These are phyloP conservation scores for Pyricularia grisea DNA, from an alignment of 2,329 filamentous ascomycete species.

Conservation along the genomic window DNA sequence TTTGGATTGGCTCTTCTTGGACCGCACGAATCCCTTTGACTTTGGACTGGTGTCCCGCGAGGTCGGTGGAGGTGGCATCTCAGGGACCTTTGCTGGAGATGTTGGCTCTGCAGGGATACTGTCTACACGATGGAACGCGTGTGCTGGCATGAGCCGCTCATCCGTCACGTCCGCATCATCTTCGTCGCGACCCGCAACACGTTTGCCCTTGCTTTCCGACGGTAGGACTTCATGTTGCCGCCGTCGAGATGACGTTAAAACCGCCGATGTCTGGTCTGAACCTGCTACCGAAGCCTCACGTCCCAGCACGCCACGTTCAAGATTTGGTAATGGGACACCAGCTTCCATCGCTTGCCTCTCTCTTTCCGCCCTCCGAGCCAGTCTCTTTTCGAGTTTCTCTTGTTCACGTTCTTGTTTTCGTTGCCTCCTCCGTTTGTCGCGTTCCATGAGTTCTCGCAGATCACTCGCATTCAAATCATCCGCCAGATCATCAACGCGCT, in stretches of 20 bases:
- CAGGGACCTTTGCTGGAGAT: constrained; percentile 8
- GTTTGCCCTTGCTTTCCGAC: constrained; percentile 20
- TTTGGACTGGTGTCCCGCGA: constrained; percentile 19
- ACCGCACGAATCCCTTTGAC: constrained; percentile 29
- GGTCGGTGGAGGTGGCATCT: constrained; percentile 12
- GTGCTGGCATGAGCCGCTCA: constrained; percentile 11
- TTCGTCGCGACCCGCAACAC: constrained; percentile 5
- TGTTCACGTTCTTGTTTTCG: constrained; percentile 61
- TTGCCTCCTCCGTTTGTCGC: constrained; percentile 73
- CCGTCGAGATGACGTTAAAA: constrained; percentile 47
- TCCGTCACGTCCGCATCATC: constrained; percentile 9
- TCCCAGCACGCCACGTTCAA: constrained; percentile 52
- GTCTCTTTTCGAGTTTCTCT: constrained; percentile 53
- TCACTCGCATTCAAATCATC: constrained; percentile 80
- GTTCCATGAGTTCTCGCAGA: constrained; percentile 79
- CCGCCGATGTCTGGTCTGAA: constrained; percentile 43
- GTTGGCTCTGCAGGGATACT: constrained; percentile 28
- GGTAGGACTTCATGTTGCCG: constrained; percentile 29
- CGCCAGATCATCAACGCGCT: constrained; percentile 62
- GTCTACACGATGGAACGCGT: constrained; percentile 38
- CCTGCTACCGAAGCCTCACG: constrained; percentile 48
- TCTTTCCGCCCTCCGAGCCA: constrained; percentile 59
- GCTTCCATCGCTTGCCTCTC: constrained; percentile 50
- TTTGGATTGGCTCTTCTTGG: constrained; percentile 38
- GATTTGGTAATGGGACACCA: constrained; percentile 43